A percentile compares a stretch with the other conserved stretches of the same genome.
phyloP scores from a whole-genome alignment of 345 rosid genomes.

The Rhodomyrtus tomentosa region DNA sequence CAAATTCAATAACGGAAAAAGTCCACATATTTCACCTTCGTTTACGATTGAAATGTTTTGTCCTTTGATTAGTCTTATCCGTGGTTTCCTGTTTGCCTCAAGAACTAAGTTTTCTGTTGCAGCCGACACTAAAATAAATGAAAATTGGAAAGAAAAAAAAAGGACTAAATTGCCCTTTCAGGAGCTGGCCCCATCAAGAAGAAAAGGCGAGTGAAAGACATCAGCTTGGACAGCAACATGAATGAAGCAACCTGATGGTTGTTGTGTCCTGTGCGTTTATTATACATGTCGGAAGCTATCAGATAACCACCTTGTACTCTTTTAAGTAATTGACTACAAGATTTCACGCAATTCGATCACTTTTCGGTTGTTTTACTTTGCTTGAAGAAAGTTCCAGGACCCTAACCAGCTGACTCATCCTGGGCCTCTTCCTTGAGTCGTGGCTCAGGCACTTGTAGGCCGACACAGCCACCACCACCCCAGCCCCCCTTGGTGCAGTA shows the following conservation, averaged over 20 bases:
- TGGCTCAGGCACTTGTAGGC: constrained; percentile 63
- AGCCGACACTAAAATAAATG: not conserved
- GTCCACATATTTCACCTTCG: not conserved
- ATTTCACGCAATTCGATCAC: not conserved
- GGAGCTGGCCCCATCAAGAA: not conserved
- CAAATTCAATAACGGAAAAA: not conserved
- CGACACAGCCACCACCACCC: constrained; percentile 31
- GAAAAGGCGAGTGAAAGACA: not conserved
- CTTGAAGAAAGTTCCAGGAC: constrained; percentile 39
- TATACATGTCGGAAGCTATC: not conserved
- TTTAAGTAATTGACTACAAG: not conserved
- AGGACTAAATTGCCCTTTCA: not conserved
- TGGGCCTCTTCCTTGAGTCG: constrained; percentile 49
- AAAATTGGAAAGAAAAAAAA: not conserved
- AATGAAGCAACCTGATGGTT: not conserved
- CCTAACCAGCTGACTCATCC: constrained; percentile 50
- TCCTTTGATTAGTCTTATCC: not conserved
- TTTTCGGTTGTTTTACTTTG: not conserved
- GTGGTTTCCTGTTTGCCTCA: not conserved
- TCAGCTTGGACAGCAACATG: not conserved
- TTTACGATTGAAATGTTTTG: not conserved
- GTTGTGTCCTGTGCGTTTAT: not conserved
- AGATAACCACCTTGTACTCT: not conserved
- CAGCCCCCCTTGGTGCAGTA: constrained; percentile 42
- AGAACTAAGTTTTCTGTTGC: not conserved